Percentiles rank a stretch among this genome's conserved stretches.
phyloP scores from a whole-genome alignment of 1,139 yeast genomes.

The Blastobotrys capitulatus region DNA sequence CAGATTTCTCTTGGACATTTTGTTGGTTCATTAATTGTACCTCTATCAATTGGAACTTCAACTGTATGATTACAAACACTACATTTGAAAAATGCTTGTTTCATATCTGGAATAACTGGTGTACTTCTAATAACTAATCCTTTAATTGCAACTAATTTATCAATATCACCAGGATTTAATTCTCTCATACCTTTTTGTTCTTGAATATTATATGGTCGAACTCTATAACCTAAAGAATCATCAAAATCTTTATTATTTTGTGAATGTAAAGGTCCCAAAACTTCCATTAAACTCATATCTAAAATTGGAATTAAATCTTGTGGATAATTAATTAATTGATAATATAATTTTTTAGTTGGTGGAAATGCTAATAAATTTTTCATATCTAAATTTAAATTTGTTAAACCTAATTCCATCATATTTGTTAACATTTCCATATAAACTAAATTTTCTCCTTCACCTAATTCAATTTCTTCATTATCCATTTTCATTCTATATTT shows the following conservation, averaged over 20 bases:
- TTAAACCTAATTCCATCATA: slow-evolving; percentile 73
- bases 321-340: slow-evolving; percentile 86
- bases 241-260: slow-evolving; percentile 43
- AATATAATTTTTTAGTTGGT: slow-evolving; percentile 69
- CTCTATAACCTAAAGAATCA: slow-evolving; percentile 73
- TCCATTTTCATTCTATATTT: slow-evolving; percentile 66
- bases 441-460: slow-evolving; percentile 66
- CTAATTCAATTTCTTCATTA: slow-evolving; percentile 41
- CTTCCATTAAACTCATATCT: slow-evolving; percentile 94
- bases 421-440: slow-evolving; percentile 69
- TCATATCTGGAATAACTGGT: slow-evolving; percentile 95
- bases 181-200: slow-evolving; percentile 88
- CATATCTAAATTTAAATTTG: slow-evolving; percentile 82
- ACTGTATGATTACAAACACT: slow-evolving; percentile 91
- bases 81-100: slow-evolving; percentile 93
- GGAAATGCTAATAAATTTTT: slow-evolving; percentile 71
- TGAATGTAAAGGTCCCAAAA: slow-evolving; percentile 62
- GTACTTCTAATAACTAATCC: slow-evolving; percentile 89
- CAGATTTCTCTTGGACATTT: slow-evolving; percentile 88
- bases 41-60: slow-evolving; percentile 90
- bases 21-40: slow-evolving; percentile 89
- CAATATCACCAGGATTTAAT: slow-evolving; percentile 91
- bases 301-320: slow-evolving; percentile 95
- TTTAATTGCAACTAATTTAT: slow-evolving; percentile 83
- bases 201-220: slow-evolving; percentile 61